phyloP scores from a whole-genome alignment of 1,284 basidiomycete species.

The Lentinula novae-zelandiae region DNA sequence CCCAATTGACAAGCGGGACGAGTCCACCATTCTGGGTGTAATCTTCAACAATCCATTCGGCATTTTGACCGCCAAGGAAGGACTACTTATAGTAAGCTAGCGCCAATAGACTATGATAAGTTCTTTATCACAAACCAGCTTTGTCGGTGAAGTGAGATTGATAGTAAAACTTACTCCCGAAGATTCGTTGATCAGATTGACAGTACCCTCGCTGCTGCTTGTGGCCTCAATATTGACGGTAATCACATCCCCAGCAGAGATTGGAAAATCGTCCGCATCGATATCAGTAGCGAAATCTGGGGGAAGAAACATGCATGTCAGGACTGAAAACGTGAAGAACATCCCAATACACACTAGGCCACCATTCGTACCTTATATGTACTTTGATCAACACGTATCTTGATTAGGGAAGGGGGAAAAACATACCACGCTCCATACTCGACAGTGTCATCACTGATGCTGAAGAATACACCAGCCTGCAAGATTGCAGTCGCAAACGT shows the following conservation, averaged over 20 bases:
- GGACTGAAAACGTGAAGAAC: not conserved
- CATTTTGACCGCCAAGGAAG: constrained; percentile 31
- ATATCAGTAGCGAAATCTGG: constrained; percentile 25
- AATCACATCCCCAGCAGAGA: constrained; percentile 26
- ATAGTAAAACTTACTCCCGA: constrained; percentile 23
- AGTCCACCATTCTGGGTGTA: not conserved
- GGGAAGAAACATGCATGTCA: not conserved
- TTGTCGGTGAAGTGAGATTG: constrained; percentile 11
- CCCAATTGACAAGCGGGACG: not conserved
- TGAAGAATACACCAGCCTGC: constrained; percentile 26
- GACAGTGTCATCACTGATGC: constrained; percentile 18
- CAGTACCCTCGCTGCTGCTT: constrained; percentile 24
- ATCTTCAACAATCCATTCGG: constrained; percentile 17
- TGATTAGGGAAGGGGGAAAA: not conserved
- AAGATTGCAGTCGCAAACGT: constrained; percentile 13
- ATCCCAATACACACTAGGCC: constrained; percentile 18
- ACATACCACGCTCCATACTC: constrained; percentile 22
- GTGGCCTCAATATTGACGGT: constrained; percentile 27
- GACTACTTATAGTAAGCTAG: not conserved
- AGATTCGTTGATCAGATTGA: constrained; percentile 27
- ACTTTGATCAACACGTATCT: not conserved
- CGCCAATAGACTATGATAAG: too few species aligned
- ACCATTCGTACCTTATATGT: constrained; percentile 19
- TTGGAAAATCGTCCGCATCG: constrained; percentile 21
- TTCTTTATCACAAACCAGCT: not conserved